phyloP scores from a whole-genome alignment of 2,329 filamentous ascomycete genomes.

The Hypoxylon sp. region DNA sequence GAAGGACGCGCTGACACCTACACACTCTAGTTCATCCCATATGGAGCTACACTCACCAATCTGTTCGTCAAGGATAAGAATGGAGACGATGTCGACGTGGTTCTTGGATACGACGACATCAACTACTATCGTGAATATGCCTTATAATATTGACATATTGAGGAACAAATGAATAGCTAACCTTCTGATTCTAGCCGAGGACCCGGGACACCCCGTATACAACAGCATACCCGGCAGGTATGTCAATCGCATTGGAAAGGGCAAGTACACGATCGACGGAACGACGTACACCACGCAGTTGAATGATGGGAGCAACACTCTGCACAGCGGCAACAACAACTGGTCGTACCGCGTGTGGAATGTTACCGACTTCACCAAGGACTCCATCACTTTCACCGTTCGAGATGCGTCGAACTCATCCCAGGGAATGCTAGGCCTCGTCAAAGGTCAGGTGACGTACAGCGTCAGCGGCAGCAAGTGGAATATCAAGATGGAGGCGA shows the following conservation, averaged over 20 bases:
- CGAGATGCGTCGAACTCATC: conserved; percentile 71
- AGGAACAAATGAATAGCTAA: conserved; percentile 18
- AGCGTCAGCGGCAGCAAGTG: conserved; percentile 70
- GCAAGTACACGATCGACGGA: conserved; percentile 67
- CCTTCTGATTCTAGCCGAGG: conserved; percentile 54
- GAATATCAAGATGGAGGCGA: conserved; percentile 72
- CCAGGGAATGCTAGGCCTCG: conserved; percentile 73
- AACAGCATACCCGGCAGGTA: conserved; percentile 75
- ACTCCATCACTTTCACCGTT: conserved; percentile 76
- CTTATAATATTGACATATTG: not conserved
- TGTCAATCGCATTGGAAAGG: conserved; percentile 75
- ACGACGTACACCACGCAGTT: conserved; percentile 66
- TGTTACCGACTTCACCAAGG: conserved; percentile 66
- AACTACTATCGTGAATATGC: conserved; percentile 65
- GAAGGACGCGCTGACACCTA: conserved; percentile 17
- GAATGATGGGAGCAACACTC: conserved; percentile 69
- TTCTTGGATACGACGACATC: conserved; percentile 74
- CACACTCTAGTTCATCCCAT: conserved; percentile 52
- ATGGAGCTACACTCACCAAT: conserved; percentile 74
- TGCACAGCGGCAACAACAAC: conserved; percentile 72
- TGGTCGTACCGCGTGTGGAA: conserved; percentile 77
- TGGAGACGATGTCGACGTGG: conserved; percentile 73
- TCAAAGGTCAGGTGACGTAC: conserved; percentile 74
- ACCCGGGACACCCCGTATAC: conserved; percentile 70
- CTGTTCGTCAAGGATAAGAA: conserved; percentile 74